A percentile compares a stretch with the other conserved stretches of the same genome.
phyloP scores from a whole-genome alignment of 1,139 yeast species.

The Suhomyces taliae region DNA sequence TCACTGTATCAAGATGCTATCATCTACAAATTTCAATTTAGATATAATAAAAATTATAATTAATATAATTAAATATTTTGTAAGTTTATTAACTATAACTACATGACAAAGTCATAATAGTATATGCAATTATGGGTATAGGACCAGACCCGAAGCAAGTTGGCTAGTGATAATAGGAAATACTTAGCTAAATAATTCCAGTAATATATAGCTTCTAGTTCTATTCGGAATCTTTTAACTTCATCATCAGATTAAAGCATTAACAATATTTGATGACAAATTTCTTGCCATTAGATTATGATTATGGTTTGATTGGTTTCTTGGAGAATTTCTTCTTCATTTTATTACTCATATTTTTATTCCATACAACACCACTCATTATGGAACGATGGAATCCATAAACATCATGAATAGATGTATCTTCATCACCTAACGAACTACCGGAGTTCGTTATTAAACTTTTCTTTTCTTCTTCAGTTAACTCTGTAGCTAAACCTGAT shows the following conservation, averaged over 20 bases:
- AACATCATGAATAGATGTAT: conserved; percentile 39
- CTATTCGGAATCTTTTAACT: no score
- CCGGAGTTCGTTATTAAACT: conserved; percentile 27
- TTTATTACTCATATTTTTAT: conserved; percentile 51
- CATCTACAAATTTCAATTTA: no score
- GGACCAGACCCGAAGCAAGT: background rate
- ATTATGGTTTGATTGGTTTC: background rate
- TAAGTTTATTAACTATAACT: background rate
- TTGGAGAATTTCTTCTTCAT: conserved; percentile 45
- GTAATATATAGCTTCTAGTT: no score
- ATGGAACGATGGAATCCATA: conserved; percentile 53
- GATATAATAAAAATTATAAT: background rate
- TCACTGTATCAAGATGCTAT: no score
- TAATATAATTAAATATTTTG: no score
- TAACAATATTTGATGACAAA: no score
- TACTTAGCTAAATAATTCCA: no score
- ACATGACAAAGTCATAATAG: background rate
- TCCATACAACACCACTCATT: conserved; percentile 60
- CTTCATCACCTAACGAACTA: conserved; percentile 23
- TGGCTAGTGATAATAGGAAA: no score
- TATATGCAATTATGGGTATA: background rate
- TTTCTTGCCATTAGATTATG: background rate
- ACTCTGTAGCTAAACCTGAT: conserved; percentile 30
- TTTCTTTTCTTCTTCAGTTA: conserved; percentile 43
- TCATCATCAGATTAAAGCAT: no score